Conservation (phyloP, 371 early-diverging fungal genomes). For the Mucor sp. region DNA sequence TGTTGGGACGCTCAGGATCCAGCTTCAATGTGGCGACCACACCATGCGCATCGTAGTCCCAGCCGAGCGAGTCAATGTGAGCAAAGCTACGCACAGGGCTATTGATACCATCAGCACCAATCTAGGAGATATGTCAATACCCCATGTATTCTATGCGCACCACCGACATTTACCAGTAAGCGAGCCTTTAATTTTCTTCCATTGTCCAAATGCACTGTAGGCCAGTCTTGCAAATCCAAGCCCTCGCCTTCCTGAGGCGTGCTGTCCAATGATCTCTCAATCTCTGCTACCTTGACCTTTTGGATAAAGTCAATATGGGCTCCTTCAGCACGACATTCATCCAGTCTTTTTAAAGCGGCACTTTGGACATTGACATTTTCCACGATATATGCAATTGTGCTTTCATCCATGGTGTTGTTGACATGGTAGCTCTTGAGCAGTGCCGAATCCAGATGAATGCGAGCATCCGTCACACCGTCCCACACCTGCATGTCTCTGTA, state of each 20-base stretch:
- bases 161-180: constrained; percentile 46
- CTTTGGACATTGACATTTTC: constrained; percentile 56
- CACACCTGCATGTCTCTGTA: constrained; percentile 74
- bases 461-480: constrained; percentile 74
- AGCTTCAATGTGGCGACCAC: constrained; percentile 86
- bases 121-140: constrained; percentile 21
- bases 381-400: constrained; percentile 59
- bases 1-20: constrained; percentile 47
- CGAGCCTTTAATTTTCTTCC: constrained; percentile 57
- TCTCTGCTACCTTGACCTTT: constrained; percentile 58
- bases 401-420: constrained; percentile 1
- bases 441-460: constrained; percentile 62
- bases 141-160: not conserved
- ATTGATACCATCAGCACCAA: constrained; percentile 94
- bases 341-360: constrained; percentile 49
- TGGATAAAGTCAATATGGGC: constrained; percentile 54
- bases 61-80: constrained; percentile 81
- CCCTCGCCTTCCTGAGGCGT: constrained; percentile 5
- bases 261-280: constrained; percentile 19
- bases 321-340: constrained; percentile 37
- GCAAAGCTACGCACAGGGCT: constrained; percentile 87
- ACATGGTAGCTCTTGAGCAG: constrained; percentile 19
- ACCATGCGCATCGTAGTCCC: constrained; percentile 88
- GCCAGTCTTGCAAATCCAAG: constrained; percentile 64
- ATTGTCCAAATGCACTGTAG: constrained; percentile 57